Evolutionary conservation across 148 eudicot species (phyloP).

Genomic region (Rhododendron molle): DNA sequence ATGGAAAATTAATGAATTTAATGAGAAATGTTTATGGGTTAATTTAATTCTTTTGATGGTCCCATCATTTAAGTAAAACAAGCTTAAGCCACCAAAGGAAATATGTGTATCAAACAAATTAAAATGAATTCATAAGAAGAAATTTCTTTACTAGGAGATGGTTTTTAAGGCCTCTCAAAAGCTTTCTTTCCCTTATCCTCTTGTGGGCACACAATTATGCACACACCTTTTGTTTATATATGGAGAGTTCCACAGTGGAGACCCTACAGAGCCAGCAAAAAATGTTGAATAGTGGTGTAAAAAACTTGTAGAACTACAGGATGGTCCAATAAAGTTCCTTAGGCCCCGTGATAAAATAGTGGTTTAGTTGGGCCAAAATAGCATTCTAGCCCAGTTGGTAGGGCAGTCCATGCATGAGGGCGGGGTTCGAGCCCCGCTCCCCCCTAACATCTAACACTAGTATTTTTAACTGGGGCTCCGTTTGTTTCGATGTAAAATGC

Average conservation of each 20-base stretch:
- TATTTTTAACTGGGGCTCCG: too few relatives aligned
- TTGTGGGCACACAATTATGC: not conserved
- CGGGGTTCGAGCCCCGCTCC: too few relatives aligned
- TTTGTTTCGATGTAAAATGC: too few relatives aligned
- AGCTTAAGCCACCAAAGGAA: not conserved
- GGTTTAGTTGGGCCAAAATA: too few relatives aligned
- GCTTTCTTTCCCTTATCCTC: not conserved
- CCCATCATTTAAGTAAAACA: not conserved
- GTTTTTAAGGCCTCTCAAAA: not conserved
- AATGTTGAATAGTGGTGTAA: too few relatives aligned
- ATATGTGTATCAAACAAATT: not conserved
- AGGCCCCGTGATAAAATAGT: too few relatives aligned
- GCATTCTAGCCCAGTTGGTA: too few relatives aligned
- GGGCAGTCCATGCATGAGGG: too few relatives aligned
- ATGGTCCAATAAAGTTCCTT: too few relatives aligned
- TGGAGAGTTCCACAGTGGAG: not conserved
- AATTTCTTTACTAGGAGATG: not conserved
- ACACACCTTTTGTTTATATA: not conserved
- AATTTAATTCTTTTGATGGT: not conserved
- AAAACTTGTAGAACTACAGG: too few relatives aligned
- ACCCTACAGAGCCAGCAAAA: not conserved
- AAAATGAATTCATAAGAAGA: not conserved
- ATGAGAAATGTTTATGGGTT: not conserved
- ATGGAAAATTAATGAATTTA: not conserved
- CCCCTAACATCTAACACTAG: too few relatives aligned